A percentile compares a stretch with the other conserved stretches of the same genome.
Conservation (phyloP, 306 rosid species). For the Aeschynomene evenia region DNA sequence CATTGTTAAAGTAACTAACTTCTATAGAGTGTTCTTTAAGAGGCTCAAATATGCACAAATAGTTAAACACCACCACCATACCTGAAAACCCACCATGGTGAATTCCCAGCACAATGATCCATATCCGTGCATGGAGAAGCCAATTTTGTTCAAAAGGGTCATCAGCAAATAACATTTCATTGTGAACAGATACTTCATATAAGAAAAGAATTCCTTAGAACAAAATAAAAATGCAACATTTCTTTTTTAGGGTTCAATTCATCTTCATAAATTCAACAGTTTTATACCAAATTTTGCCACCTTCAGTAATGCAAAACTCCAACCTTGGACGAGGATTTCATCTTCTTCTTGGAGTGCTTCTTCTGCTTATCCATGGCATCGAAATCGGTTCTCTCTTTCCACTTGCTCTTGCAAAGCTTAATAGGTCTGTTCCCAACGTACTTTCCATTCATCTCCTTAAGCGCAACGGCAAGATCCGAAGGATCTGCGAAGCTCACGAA, state of each 20-base stretch:
- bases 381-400: constrained; percentile 75
- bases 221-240: too few relatives aligned
- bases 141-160: background rate
- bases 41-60: background rate
- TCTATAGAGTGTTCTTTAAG: background rate
- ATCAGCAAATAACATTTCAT: background rate
- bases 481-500: constrained; percentile 36
- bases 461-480: constrained; percentile 61
- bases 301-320: constrained; percentile 71
- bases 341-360: constrained; percentile 63
- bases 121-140: background rate
- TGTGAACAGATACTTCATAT: background rate
- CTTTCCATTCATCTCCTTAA: constrained; percentile 85
- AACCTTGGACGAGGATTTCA: constrained; percentile 54
- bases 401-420: constrained; percentile 79
- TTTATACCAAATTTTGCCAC: too few relatives aligned
- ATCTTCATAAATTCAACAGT: background rate
- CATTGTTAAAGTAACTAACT: background rate
- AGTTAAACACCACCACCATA: background rate
- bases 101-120: background rate
- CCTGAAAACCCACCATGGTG: background rate
- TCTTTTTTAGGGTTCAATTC: background rate
- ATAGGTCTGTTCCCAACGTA: constrained; percentile 85
- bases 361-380: constrained; percentile 61
- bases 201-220: background rate